Evolutionary conservation across 805 yeast genomes (phyloP), one percentile per base, ranked within the genome.

Genomic region (Spathaspora arborariae): DNA sequence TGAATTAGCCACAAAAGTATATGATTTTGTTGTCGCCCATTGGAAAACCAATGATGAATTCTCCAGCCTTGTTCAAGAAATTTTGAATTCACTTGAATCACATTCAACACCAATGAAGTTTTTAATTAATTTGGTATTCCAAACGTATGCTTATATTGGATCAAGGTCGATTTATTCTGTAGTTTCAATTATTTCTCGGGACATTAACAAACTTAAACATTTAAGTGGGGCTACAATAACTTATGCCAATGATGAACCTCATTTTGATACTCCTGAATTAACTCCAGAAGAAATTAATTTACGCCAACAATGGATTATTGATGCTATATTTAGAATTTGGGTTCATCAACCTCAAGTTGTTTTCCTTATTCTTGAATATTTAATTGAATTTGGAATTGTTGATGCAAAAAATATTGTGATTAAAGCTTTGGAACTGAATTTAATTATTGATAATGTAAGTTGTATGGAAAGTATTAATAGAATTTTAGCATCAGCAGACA

Each of bases 81-180:
- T 69, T 0, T 48, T 59, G 26, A 54, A 51, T n/a, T 59, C 62
- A 3, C 35, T 50, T 16, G 45, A 51, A 11, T 51, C 45, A n/a
- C 51, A 51, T 35, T 42, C 51, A 6, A 52, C 64, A 41, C 48
- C 51, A 13, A 64, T 59, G 24, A 53, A 55, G 46, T 65, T 84
- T 45, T 62, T 84, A 33, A 70, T 86, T 15, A 79, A 84, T 22
- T 66, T 87, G 13, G 64, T 89, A 11, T 75, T 84, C 56, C 92
- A 88, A 57, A 74, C 85, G 0, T 75, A 88, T 44, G 85, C 92
- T 40, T 83, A 83, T 54, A 83, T 89, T 48, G 97, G 98, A 11
- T 84, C 89, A 41, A 78, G 97, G 60, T 91, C 97, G 0, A 76
- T 91, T 38, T 88, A 70, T 53, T 72, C 77, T 1, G 72, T 70